A percentile compares a stretch with the other conserved stretches of the same genome.
These are phyloP conservation scores for Podospora pseudopauciseta DNA, from an alignment of 495 filamentous ascomycete species.

Conservation along the genomic window DNA sequence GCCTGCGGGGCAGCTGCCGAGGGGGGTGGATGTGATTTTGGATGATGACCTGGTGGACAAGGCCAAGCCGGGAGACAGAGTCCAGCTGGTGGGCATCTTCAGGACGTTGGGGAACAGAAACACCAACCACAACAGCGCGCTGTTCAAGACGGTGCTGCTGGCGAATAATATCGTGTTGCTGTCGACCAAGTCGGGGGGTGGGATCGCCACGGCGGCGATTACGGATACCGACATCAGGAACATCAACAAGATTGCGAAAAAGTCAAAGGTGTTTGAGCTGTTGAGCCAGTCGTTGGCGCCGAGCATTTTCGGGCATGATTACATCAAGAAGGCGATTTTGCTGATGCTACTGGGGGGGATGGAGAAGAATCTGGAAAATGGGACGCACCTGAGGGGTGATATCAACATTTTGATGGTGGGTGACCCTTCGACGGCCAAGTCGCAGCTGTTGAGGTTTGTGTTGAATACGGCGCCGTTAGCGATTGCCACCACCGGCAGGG, in stretches of 20 bases:
- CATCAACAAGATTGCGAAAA: slow-evolving; percentile 97
- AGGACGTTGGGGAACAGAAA: slow-evolving; percentile 92
- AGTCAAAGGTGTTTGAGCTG: slow-evolving; percentile 88
- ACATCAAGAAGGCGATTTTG: slow-evolving; percentile 97
- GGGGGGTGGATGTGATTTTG: slow-evolving; percentile 95
- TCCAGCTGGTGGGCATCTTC: slow-evolving; percentile 93
- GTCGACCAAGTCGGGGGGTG: slow-evolving; percentile 93
- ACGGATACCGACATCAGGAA: slow-evolving; percentile 98
- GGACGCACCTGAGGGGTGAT: slow-evolving; percentile 94
- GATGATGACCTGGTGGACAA: slow-evolving; percentile 96
- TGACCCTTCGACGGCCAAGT: slow-evolving; percentile 98
- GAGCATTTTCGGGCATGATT: slow-evolving; percentile 94
- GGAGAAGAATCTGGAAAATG: slow-evolving; percentile 98
- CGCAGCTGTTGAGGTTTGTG: slow-evolving; percentile 94
- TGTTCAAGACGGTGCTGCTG: slow-evolving; percentile 88
- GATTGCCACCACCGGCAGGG: slow-evolving; percentile 95
- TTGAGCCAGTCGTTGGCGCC: slow-evolving; percentile 96
- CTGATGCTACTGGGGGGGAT: slow-evolving; percentile 97
- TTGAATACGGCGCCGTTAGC: slow-evolving; percentile 95
- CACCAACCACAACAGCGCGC: slow-evolving; percentile 76
- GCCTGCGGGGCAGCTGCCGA: slow-evolving; percentile 90
- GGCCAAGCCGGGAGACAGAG: slow-evolving; percentile 91
- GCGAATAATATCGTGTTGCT: slow-evolving; percentile 95
- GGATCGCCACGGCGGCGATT: slow-evolving; percentile 85
- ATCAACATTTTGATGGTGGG: slow-evolving; percentile 99